Evolutionary conservation across 208 protist genomes (phyloP).

Genomic region (Herpetomonas samuelpessoai): DNA sequence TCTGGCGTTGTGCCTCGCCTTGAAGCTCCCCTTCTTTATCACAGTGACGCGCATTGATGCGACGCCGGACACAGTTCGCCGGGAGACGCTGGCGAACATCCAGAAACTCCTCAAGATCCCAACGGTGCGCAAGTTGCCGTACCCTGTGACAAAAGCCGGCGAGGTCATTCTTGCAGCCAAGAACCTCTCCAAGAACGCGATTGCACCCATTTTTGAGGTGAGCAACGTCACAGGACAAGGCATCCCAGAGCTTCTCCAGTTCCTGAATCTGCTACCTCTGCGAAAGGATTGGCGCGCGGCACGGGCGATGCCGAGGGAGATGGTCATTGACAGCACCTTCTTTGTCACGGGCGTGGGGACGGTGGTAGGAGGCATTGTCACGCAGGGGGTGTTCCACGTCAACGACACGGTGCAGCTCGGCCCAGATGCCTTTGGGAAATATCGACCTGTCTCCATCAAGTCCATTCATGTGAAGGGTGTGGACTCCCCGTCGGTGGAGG

Average conservation of each 20-base stretch:
- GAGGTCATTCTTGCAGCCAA: conserved; percentile 94
- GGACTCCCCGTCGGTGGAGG: conserved; percentile 73
- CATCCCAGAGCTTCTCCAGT: conserved; percentile 77
- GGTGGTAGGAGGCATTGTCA: conserved; percentile 95
- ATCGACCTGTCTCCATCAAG: conserved; percentile 87
- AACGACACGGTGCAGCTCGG: conserved; percentile 94
- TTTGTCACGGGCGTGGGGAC: conserved; percentile 94
- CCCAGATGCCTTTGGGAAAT: conserved; percentile 91
- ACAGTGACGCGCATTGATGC: conserved; percentile 97
- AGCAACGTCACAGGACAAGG: conserved; percentile 95
- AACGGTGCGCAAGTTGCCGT: conserved; percentile 92
- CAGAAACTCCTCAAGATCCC: conserved; percentile 93
- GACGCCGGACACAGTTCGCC: conserved; percentile 90
- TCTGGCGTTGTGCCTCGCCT: conserved; percentile 94
- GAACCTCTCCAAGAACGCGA: conserved; percentile 86
- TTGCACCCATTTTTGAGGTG: conserved; percentile 91
- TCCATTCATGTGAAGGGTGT: conserved; percentile 94
- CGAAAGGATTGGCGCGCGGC: conserved; percentile 89
- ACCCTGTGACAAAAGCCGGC: conserved; percentile 78
- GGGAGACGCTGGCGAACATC: conserved; percentile 87
- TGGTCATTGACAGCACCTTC: conserved; percentile 93
- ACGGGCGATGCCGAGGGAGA: conserved; percentile 62
- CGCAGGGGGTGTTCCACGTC: conserved; percentile 82
- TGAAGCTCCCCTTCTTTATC: conserved; percentile 96
- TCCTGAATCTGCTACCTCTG: conserved; percentile 92